A percentile compares a stretch with the other conserved stretches of the same genome.
Evolutionary conservation across 176 grass and related monocot species (phyloP).

Genomic region (Raddia guianensis): DNA sequence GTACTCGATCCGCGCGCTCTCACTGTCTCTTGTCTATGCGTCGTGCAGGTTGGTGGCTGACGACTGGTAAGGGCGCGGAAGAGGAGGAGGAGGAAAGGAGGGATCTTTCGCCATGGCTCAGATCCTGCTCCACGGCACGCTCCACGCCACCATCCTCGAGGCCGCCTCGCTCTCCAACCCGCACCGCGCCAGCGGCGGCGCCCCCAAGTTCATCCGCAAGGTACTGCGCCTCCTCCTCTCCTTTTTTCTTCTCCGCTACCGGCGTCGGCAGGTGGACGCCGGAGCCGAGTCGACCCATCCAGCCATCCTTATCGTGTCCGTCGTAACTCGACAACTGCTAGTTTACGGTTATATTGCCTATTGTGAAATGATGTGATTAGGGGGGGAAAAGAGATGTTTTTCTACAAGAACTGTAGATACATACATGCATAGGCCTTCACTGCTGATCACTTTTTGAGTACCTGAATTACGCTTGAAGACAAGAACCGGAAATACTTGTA

Average conservation of each 20-base stretch:
- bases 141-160: conserved; percentile 72
- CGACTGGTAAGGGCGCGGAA: background rate
- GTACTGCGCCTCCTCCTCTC: background rate
- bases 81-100: background rate
- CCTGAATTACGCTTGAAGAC: background rate
- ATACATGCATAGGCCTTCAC: background rate
- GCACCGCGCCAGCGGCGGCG: conserved; percentile 34
- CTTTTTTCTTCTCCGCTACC: background rate
- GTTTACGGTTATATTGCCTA: background rate
- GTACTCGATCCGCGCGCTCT: background rate
- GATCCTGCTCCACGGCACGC: conserved; percentile 79
- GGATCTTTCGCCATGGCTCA: conserved; percentile 54
- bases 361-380: background rate
- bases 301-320: background rate
- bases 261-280: background rate
- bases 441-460: background rate
- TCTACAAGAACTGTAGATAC: background rate
- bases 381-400: background rate
- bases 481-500: background rate
- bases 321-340: background rate
- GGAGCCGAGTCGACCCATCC: background rate
- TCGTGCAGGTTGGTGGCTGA: background rate
- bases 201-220: conserved; percentile 62
- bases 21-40: background rate
- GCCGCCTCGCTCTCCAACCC: conserved; percentile 47